phyloP scores from a whole-genome alignment of 1,139 yeast species.

The Scheffersomyces stambukii region DNA sequence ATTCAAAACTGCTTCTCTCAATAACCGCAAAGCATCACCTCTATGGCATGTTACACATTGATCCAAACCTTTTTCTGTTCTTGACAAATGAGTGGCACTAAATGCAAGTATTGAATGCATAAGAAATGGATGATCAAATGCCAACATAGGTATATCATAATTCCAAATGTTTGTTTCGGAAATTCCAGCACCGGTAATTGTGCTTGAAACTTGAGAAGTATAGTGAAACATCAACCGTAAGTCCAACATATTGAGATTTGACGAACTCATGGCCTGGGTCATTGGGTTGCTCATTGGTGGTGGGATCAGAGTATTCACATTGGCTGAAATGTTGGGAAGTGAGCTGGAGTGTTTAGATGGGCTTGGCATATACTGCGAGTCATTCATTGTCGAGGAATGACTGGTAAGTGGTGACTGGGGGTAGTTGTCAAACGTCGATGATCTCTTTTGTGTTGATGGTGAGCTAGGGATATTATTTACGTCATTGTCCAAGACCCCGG shows the following conservation, averaged over 20 bases:
- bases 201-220: constrained; percentile 76
- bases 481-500: not conserved
- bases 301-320: constrained; percentile 9
- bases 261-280: constrained; percentile 16
- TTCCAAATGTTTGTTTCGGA: constrained; percentile 87
- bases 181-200: constrained; percentile 88
- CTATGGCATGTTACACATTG: constrained; percentile 84
- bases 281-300: constrained; percentile 7
- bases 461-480: too few species aligned
- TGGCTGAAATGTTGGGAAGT: constrained; percentile 27
- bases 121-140: constrained; percentile 82
- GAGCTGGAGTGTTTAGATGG: not conserved
- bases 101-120: constrained; percentile 91
- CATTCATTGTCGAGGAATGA: not conserved
- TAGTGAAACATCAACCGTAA: constrained; percentile 82
- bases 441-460: not conserved
- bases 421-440: too few species aligned
- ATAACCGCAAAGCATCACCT: constrained; percentile 75
- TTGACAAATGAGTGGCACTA: constrained; percentile 84
- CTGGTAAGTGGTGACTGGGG: too few species aligned
- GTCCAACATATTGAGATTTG: constrained; percentile 65
- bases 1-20: constrained; percentile 81
- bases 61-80: constrained; percentile 73
- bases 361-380: too few species aligned
- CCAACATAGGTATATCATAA: constrained; percentile 79